phyloP scores from a whole-genome alignment of 2,329 filamentous ascomycete genomes.

The Colletotrichum nymphaeae region DNA sequence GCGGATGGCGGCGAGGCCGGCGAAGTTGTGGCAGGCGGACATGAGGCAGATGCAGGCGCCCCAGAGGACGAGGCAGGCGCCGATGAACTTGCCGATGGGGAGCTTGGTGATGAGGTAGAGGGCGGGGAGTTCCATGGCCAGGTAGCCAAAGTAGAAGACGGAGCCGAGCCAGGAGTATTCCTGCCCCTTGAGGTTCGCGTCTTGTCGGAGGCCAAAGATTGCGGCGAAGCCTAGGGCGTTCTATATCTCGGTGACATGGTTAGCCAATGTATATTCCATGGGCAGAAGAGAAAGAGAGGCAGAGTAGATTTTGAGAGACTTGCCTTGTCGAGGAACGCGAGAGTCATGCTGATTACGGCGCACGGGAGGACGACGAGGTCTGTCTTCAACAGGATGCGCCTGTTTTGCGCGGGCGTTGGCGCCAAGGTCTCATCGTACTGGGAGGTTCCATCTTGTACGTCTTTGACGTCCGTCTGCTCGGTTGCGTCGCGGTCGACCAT shows the following conservation, averaged over 20 bases:
- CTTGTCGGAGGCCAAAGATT: slow-evolving; percentile 63
- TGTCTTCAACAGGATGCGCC: slow-evolving; percentile 36
- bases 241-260: not conserved
- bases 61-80: slow-evolving; percentile 52
- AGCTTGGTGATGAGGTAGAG: slow-evolving; percentile 65
- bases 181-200: slow-evolving; percentile 61
- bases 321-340: slow-evolving; percentile 38
- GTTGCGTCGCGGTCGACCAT: not conserved
- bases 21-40: slow-evolving; percentile 47
- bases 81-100: slow-evolving; percentile 26
- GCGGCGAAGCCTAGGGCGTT: slow-evolving; percentile 56
- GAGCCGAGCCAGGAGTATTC: slow-evolving; percentile 69
- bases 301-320: not conserved
- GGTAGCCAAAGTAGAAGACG: slow-evolving; percentile 68
- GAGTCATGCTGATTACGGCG: slow-evolving; percentile 36
- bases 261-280: not conserved
- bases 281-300: too few species aligned
- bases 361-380: slow-evolving; percentile 36
- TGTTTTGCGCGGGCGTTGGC: slow-evolving; percentile 22
- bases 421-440: not conserved
- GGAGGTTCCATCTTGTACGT: slow-evolving; percentile 1
- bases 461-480: not conserved
- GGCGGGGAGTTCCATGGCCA: slow-evolving; percentile 69
- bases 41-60: slow-evolving; percentile 46
- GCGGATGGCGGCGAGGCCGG: slow-evolving; percentile 37